Conservation (phyloP, 164 flowering plant species). For the Tetrastigma voinierianum region DNA sequence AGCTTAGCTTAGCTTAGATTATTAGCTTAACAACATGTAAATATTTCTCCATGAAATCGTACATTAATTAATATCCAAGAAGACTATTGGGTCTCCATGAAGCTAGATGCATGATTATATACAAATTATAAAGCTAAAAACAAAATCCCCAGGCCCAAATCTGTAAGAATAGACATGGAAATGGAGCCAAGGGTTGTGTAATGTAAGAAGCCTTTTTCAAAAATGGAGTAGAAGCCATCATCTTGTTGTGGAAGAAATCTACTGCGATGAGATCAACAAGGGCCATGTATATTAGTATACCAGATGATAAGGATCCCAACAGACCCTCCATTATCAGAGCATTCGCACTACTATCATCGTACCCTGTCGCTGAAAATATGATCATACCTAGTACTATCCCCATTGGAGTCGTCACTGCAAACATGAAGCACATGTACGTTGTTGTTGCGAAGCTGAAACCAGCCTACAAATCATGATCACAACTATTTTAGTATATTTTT, state of each 20-base stretch:
- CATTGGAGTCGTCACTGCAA: constrained; percentile 69
- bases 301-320: constrained; percentile 68
- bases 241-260: constrained; percentile 75
- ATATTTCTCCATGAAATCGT: no score
- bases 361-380: constrained; percentile 55
- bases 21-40: no score
- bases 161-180: constrained; percentile 74
- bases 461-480: constrained; percentile 52
- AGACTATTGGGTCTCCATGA: no score
- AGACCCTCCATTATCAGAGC: constrained; percentile 68
- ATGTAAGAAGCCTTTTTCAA: constrained; percentile 51
- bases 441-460: constrained; percentile 60
- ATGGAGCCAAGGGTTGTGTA: constrained; percentile 61
- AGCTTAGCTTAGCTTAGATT: no score
- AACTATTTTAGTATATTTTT: no score
- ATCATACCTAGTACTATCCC: constrained; percentile 72
- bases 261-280: constrained; percentile 68
- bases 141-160: constrained; percentile 48
- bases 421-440: constrained; percentile 72
- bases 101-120: no score
- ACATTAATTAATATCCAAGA: no score
- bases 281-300: constrained; percentile 77
- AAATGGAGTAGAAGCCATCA: constrained; percentile 43
- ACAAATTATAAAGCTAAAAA: no score
- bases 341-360: constrained; percentile 55